Conservation (phyloP, 768 basidiomycete genomes). For the Lactifluus volemus region DNA sequence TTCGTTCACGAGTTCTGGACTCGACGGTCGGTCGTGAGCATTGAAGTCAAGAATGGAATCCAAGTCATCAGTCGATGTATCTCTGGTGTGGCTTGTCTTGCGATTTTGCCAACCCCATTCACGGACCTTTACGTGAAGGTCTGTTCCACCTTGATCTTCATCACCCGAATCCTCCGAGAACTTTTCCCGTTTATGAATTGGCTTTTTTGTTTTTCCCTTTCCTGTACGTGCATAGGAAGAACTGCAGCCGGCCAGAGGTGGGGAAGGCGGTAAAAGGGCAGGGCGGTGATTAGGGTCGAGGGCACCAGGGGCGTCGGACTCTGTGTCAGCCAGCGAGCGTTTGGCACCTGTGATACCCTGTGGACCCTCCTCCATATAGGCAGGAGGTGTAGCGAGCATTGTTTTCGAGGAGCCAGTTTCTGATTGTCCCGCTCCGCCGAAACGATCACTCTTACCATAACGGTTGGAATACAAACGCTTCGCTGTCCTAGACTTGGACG, state of each 20-base stretch:
- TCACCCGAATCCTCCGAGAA: slow-evolving; percentile 25
- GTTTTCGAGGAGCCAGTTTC: background rate
- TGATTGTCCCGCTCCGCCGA: slow-evolving; percentile 6
- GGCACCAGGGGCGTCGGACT: slow-evolving; percentile 8
- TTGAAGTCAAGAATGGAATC: slow-evolving; percentile 11
- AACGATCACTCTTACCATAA: slow-evolving; percentile 14
- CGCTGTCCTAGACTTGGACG: background rate
- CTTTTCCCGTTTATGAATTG: slow-evolving; percentile 43
- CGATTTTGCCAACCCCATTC: slow-evolving; percentile 24
- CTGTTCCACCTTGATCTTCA: slow-evolving; percentile 21
- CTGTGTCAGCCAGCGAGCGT: slow-evolving; percentile 6
- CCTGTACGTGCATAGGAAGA: slow-evolving; percentile 23
- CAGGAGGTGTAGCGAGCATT: background rate
- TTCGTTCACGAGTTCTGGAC: slow-evolving; percentile 20
- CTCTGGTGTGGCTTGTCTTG: background rate
- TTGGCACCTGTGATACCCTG: background rate
- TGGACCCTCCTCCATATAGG: background rate
- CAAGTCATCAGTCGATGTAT: slow-evolving; percentile 11
- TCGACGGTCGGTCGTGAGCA: slow-evolving; percentile 14
- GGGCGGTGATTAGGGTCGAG: slow-evolving; percentile 19
- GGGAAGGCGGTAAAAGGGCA: slow-evolving; percentile 56
- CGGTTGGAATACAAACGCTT: slow-evolving; percentile 10
- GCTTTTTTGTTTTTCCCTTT: slow-evolving; percentile 31
- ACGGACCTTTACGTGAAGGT: slow-evolving; percentile 25
- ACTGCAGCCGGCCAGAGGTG: slow-evolving; percentile 36